A percentile compares a stretch with the other conserved stretches of the same genome.
Conservation (phyloP, 495 filamentous ascomycete species). For the Pseudevernia furfuracea region DNA sequence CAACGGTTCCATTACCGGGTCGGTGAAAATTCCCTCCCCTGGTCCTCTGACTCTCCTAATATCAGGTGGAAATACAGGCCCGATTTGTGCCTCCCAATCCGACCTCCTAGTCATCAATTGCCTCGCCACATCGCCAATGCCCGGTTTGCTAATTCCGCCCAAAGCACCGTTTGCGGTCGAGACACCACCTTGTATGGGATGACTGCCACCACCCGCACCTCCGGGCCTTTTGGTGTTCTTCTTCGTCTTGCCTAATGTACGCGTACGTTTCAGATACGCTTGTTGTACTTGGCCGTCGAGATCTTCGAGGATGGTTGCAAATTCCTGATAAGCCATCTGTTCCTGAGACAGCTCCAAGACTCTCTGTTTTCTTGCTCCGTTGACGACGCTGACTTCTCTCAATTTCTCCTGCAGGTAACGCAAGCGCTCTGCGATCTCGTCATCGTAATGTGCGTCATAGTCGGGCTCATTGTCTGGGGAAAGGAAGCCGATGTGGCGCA, state of each 20-base stretch:
- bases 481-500: slow-evolving; percentile 88
- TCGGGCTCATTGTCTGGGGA: slow-evolving; percentile 60
- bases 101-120: slow-evolving; percentile 81
- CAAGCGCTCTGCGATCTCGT: slow-evolving; percentile 85
- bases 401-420: slow-evolving; percentile 77
- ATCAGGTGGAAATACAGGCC: slow-evolving; percentile 76
- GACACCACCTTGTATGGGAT: slow-evolving; percentile 22
- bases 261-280: slow-evolving; percentile 92
- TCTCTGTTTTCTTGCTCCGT: slow-evolving; percentile 81
- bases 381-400: slow-evolving; percentile 69
- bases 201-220: slow-evolving; percentile 48
- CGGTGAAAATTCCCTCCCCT: slow-evolving; percentile 58
- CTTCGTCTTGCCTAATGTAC: slow-evolving; percentile 86
- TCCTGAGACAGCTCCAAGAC: slow-evolving; percentile 80
- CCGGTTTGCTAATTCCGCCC: slow-evolving; percentile 54
- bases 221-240: slow-evolving; percentile 76
- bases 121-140: slow-evolving; percentile 83
- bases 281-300: slow-evolving; percentile 91
- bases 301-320: slow-evolving; percentile 91
- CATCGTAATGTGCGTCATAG: slow-evolving; percentile 84
- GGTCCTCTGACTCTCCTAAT: slow-evolving; percentile 49
- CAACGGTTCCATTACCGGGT: slow-evolving; percentile 45
- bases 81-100: slow-evolving; percentile 82
- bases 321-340: slow-evolving; percentile 91
- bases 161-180: slow-evolving; percentile 44